Evolutionary conservation across 2,329 filamentous ascomycete genomes (phyloP), one percentile per base, ranked within the genome.

Genomic region (Aureobasidium sp.): DNA sequence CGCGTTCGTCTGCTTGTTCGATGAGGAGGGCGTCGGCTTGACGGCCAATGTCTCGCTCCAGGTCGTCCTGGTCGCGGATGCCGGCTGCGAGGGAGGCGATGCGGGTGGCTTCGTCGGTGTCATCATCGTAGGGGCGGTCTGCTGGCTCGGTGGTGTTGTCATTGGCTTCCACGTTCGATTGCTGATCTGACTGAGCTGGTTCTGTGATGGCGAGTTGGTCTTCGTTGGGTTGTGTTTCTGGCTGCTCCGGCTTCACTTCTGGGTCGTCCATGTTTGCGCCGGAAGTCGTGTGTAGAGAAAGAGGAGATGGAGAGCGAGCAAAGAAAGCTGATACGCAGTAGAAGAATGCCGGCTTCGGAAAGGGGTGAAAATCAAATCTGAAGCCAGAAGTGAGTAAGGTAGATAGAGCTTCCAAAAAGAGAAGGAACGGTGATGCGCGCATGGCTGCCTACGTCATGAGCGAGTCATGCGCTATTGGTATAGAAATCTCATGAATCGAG

Each of bases 11-110:
- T 2, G 84, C 84, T 71, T 87, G 84, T 68, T 85, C 82, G 8
- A 77, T 78, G 49, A 87, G 78, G 51, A 86, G 70, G 67, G 80
- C 79, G 69, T 86, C 84, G 41, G 85, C 85, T 76, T 87, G 82
- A 48, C 80, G 79, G 31, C 84, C 82, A 65, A 97, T 95, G 70
- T 96, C 91, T 65, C 91, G 84, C 74, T 97, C 93, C 22, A 97
- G 78, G 63, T 97, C 92, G 76, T 92, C 87, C 73, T 97, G 93
- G 69, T 96, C 86, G 62, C 90, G 86, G 25, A 94, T 85, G 15
- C 68, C 70, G 8, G 74, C 72, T 4, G 71, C 69, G 5, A 75
- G 67, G 17, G 67, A 69, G 5, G 71, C 72, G 3, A 79, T 68
- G 17, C 75, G 71, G 9, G 75, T 72, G 48, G 74, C 75, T 63